These are phyloP conservation scores for Sporothrix brunneoviolacea DNA, from an alignment of 2,329 filamentous ascomycete species.

Conservation along the genomic window DNA sequence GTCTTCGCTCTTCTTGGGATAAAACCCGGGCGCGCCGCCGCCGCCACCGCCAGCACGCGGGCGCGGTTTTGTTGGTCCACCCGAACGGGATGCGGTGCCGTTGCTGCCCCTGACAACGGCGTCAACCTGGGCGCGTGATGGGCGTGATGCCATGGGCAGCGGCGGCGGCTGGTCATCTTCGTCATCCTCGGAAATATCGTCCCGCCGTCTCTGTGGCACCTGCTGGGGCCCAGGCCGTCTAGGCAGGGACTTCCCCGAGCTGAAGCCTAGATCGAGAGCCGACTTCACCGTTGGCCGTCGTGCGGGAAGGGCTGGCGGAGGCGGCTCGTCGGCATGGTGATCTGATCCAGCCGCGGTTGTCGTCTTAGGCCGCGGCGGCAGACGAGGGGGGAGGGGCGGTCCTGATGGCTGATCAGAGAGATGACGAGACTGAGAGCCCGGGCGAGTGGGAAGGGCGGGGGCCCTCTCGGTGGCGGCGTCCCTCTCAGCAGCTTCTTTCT, in stretches of 20 bases:
- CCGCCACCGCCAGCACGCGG: constrained; percentile 7
- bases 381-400: constrained; percentile 2
- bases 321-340: constrained; percentile 45
- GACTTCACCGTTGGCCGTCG: constrained; percentile 33
- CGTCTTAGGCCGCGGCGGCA: constrained; percentile 37
- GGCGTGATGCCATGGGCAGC: constrained; percentile 45
- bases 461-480: neutral
- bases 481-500: constrained; percentile 21
- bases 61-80: constrained; percentile 18
- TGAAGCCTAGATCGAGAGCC: constrained; percentile 24
- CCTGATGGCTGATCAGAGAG: neutral
- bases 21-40: neutral
- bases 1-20: constrained; percentile 12
- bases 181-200: constrained; percentile 8
- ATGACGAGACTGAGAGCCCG: neutral
- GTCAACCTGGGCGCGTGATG: constrained; percentile 45
- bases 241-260: constrained; percentile 3
- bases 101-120: constrained; percentile 26
- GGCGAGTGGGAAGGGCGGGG: constrained; percentile 10
- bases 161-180: constrained; percentile 40
- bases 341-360: neutral
- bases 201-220: neutral
- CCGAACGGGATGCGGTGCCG: neutral
- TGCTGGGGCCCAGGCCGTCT: constrained; percentile 2
- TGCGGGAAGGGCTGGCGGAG: constrained; percentile 41